Conservation (phyloP, 371 early-diverging fungal species). For the Actinomortierella wolfii region DNA sequence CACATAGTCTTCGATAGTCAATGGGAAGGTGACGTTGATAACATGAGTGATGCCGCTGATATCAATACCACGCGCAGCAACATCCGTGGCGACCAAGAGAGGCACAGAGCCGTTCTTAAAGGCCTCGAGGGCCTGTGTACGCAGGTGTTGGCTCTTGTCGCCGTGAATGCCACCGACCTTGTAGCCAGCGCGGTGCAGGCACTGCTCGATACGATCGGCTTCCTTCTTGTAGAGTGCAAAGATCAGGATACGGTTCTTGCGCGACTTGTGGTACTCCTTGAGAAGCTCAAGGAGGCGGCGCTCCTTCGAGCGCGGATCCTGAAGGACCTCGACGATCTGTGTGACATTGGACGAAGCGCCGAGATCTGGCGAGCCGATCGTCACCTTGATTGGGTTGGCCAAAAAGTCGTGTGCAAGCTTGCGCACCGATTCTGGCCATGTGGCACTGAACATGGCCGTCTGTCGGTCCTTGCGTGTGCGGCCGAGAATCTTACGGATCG, state of each 20-base stretch:
- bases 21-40: constrained; percentile 97
- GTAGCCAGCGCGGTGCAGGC: constrained; percentile 75
- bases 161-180: constrained; percentile 88
- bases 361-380: constrained; percentile 92
- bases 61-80: constrained; percentile 96
- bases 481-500: constrained; percentile 80
- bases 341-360: constrained; percentile 90
- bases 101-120: constrained; percentile 78
- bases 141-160: constrained; percentile 75
- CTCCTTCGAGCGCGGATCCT: constrained; percentile 80
- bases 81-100: constrained; percentile 92
- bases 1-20: constrained; percentile 94
- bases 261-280: constrained; percentile 77
- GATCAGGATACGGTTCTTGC: constrained; percentile 83
- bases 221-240: constrained; percentile 97
- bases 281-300: constrained; percentile 79
- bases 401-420: constrained; percentile 87
- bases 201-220: constrained; percentile 78
- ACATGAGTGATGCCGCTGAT: constrained; percentile 98
- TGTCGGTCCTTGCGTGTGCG: constrained; percentile 69
- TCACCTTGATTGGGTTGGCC: constrained; percentile 86
- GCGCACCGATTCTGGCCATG: constrained; percentile 79
- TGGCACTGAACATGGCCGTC: constrained; percentile 89
- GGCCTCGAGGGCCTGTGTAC: constrained; percentile 68
- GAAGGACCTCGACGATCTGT: constrained; percentile 93